phyloP scores from a whole-genome alignment of 2,329 filamentous ascomycete species.

The Colletotrichum coccodes region DNA sequence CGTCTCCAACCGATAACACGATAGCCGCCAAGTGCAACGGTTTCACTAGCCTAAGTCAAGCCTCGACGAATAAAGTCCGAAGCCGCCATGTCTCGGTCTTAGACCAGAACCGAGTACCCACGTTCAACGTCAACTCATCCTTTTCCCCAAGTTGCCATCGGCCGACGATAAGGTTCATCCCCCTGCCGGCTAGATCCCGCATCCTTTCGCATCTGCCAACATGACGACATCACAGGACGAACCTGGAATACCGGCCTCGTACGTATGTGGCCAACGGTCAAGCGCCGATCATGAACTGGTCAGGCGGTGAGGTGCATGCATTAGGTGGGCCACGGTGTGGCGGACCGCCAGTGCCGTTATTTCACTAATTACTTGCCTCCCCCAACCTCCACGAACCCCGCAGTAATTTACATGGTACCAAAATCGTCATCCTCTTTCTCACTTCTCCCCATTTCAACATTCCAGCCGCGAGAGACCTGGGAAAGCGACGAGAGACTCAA shows the following conservation, averaged over 20 bases:
- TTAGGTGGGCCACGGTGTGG: not conserved
- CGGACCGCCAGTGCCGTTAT: not conserved
- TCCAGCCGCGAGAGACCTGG: not conserved
- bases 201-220: not conserved
- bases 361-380: not conserved
- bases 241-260: not conserved
- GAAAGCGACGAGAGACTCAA: not conserved
- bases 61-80: not conserved
- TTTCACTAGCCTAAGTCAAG: not conserved
- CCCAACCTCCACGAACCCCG: conserved; percentile 10
- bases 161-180: not conserved
- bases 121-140: not conserved
- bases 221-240: conserved; percentile 4
- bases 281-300: conserved; percentile 12
- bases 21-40: conserved; percentile 1
- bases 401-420: conserved; percentile 4
- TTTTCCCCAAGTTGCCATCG: not conserved
- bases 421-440: conserved; percentile 2
- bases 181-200: not conserved
- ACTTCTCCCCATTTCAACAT: not conserved
- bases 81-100: not conserved
- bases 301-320: conserved; percentile 18
- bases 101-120: not conserved
- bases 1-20: not conserved
- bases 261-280: conserved; percentile 1